phyloP scores from a whole-genome alignment of 805 yeast genomes.

The Lipomyces sp. region DNA sequence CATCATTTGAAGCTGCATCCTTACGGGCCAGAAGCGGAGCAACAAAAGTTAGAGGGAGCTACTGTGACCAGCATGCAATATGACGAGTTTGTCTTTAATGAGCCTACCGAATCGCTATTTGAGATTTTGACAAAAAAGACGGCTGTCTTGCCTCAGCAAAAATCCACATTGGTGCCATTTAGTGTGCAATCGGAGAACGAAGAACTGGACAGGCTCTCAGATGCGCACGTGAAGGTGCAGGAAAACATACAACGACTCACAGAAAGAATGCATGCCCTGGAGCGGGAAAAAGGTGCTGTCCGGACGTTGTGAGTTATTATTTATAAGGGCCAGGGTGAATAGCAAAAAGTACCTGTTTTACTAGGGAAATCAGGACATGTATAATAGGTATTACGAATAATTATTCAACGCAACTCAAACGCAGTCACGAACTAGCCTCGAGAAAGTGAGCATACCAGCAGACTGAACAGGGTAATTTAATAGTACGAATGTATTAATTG shows the following conservation, averaged over 20 bases:
- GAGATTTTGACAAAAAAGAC: constrained; percentile 74
- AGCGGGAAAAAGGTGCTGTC: constrained; percentile 40
- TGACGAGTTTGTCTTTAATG: constrained; percentile 93
- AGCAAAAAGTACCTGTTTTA: constrained; percentile 6
- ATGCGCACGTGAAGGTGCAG: constrained; percentile 53
- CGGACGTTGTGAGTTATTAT: not conserved
- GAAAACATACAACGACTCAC: constrained; percentile 52
- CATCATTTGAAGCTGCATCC: constrained; percentile 94
- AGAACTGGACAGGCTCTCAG: constrained; percentile 62
- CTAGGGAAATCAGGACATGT: not conserved
- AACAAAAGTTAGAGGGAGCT: constrained; percentile 43
- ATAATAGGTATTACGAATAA: constrained; percentile 2
- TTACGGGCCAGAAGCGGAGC: constrained; percentile 53
- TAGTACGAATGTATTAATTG: no score
- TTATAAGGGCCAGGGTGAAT: no score
- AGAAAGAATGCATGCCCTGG: constrained; percentile 47
- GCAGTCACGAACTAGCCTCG: no score
- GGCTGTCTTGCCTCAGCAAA: constrained; percentile 47
- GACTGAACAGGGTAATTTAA: no score
- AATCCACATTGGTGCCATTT: constrained; percentile 49
- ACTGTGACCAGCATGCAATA: constrained; percentile 66
- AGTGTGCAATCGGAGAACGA: constrained; percentile 63
- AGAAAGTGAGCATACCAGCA: no score
- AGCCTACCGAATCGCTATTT: constrained; percentile 90
- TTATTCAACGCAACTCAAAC: not conserved